Percentiles rank a stretch among this genome's conserved stretches.
phyloP scores from a whole-genome alignment of 2,329 filamentous ascomycete species.

The Xylaria digitata region DNA sequence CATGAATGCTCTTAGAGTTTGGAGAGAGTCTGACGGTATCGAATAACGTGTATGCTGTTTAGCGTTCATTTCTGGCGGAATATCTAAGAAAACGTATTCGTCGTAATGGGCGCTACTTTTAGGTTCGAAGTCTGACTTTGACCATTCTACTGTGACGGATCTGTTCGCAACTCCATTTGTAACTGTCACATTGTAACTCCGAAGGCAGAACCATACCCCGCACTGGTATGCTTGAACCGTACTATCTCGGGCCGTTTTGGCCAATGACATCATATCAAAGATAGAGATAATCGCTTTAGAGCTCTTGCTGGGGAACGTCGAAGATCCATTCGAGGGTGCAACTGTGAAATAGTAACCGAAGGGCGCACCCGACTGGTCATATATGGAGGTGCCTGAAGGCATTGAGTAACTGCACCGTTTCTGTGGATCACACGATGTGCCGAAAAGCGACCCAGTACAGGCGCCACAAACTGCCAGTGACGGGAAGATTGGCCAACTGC shows the following conservation, averaged over 20 bases:
- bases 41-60: constrained; percentile 47
- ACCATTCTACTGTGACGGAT: constrained; percentile 46
- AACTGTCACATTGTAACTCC: constrained; percentile 48
- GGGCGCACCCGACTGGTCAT: constrained; percentile 35
- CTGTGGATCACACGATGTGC: constrained; percentile 36
- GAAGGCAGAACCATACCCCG: constrained; percentile 54
- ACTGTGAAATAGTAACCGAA: constrained; percentile 50
- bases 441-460: constrained; percentile 42
- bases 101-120: constrained; percentile 45
- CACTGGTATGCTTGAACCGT: constrained; percentile 49
- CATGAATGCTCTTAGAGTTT: constrained; percentile 50
- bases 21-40: constrained; percentile 50
- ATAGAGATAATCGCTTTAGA: constrained; percentile 50
- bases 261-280: constrained; percentile 52
- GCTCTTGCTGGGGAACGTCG: constrained; percentile 34
- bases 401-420: constrained; percentile 49
- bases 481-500: constrained; percentile 53
- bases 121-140: constrained; percentile 46
- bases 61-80: constrained; percentile 48
- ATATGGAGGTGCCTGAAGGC: constrained; percentile 47
- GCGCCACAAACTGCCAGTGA: constrained; percentile 53
- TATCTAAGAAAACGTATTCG: constrained; percentile 51
- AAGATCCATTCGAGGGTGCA: constrained; percentile 43
- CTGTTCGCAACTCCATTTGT: constrained; percentile 48
- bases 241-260: constrained; percentile 40